Conservation (phyloP, 768 basidiomycete species). For the Trametopsis cervina region DNA sequence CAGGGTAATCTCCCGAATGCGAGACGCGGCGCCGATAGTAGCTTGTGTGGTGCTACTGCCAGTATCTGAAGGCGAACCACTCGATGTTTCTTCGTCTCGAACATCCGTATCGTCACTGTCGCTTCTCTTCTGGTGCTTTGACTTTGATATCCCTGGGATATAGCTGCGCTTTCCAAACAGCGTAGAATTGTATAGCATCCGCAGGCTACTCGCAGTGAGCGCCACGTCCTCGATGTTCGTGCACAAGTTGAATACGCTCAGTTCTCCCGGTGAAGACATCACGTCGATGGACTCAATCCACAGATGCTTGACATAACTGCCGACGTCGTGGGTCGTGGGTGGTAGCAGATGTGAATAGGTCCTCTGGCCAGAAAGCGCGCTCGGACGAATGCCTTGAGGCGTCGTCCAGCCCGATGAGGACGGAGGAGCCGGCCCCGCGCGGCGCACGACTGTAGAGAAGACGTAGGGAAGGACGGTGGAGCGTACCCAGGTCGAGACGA, state of each 20-base stretch:
- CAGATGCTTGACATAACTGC: slow-evolving; percentile 16
- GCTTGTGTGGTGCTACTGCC: background rate
- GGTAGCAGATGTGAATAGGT: slow-evolving; percentile 1
- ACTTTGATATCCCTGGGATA: no score
- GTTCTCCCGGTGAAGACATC: slow-evolving; percentile 11
- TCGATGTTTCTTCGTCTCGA: background rate
- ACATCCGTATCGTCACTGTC: background rate
- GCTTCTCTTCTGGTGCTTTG: background rate
- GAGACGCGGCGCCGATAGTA: background rate
- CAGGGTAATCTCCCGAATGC: slow-evolving; percentile 16
- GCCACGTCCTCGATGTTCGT: slow-evolving; percentile 19
- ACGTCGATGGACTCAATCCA: slow-evolving; percentile 19
- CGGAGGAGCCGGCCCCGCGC: slow-evolving; percentile 3
- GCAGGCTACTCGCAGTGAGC: slow-evolving; percentile 14
- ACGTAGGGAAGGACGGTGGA: slow-evolving; percentile 14
- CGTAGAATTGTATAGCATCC: slow-evolving; percentile 11
- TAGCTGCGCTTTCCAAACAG: background rate
- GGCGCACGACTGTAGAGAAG: slow-evolving; percentile 17
- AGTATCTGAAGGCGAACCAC: no score
- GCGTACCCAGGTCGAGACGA: slow-evolving; percentile 18
- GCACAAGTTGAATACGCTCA: slow-evolving; percentile 14
- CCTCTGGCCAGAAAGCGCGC: background rate
- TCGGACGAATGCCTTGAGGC: slow-evolving; percentile 1
- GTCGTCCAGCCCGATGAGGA: background rate
- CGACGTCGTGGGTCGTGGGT: slow-evolving; percentile 6